Percentiles rank a stretch among this genome's conserved stretches.
These are phyloP conservation scores for Thalassiosira profunda DNA, from an alignment of 108 stramenopile species.

Conservation along the genomic window DNA sequence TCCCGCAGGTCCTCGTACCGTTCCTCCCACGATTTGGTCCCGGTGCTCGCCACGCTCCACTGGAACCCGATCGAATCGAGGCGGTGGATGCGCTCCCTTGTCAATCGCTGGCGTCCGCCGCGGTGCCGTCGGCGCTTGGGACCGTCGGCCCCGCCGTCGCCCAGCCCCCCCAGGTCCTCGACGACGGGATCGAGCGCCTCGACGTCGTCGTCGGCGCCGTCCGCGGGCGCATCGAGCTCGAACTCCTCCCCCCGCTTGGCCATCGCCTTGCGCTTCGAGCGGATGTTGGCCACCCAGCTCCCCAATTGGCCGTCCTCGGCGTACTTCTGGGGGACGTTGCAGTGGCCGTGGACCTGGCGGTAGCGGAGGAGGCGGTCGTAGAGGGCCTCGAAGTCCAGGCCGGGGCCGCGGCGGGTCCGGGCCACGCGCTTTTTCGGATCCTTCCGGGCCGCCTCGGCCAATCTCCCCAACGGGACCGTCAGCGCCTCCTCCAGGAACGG, in stretches of 20 bases:
- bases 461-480: background rate
- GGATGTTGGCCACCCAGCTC: constrained; percentile 40
- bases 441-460: background rate
- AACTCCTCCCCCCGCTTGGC: constrained; percentile 14
- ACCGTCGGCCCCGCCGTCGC: background rate
- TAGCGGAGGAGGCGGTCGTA: constrained; percentile 4
- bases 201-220: background rate
- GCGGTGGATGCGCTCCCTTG: constrained; percentile 9
- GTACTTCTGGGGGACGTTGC: constrained; percentile 50
- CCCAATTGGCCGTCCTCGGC: constrained; percentile 35
- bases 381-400: constrained; percentile 24
- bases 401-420: background rate
- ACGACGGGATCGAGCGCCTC: background rate
- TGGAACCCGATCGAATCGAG: constrained; percentile 17
- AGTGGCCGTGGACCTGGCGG: constrained; percentile 33
- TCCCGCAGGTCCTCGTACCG: constrained; percentile 17
- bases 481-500: background rate
- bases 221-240: background rate
- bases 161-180: background rate
- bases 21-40: constrained; percentile 25
- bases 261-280: constrained; percentile 24
- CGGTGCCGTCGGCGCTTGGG: constrained; percentile 3
- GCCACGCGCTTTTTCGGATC: background rate
- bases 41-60: constrained; percentile 3
- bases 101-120: constrained; percentile 4